These are phyloP conservation scores for Boletus coccyginus DNA, from an alignment of 768 basidiomycete species.

Conservation along the genomic window DNA sequence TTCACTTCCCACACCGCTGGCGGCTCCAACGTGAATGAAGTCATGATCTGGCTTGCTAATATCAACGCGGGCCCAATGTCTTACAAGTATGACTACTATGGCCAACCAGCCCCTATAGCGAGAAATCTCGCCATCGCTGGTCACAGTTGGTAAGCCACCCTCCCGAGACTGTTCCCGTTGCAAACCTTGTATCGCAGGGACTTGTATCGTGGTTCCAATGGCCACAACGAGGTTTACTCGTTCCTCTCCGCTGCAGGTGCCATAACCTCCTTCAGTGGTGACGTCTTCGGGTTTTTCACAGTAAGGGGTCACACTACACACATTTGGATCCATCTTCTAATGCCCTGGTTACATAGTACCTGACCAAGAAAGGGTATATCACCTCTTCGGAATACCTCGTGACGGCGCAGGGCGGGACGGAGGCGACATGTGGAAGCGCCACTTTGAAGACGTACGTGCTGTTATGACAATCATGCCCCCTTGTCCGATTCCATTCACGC, in stretches of 20 bases:
- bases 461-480: background rate
- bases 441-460: slow-evolving; percentile 49
- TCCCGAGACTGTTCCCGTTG: background rate
- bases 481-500: background rate
- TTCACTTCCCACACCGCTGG: slow-evolving; percentile 55
- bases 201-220: slow-evolving; percentile 53
- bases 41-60: slow-evolving; percentile 69
- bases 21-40: slow-evolving; percentile 43
- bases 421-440: slow-evolving; percentile 58
- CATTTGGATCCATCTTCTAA: background rate
- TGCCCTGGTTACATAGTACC: slow-evolving; percentile 39
- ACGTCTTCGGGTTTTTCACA: slow-evolving; percentile 51
- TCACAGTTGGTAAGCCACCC: slow-evolving; percentile 42
- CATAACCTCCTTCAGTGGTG: slow-evolving; percentile 51
- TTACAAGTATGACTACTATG: slow-evolving; percentile 41
- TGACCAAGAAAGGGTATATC: slow-evolving; percentile 46
- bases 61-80: slow-evolving; percentile 60
- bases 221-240: slow-evolving; percentile 49
- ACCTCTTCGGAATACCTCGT: slow-evolving; percentile 52
- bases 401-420: slow-evolving; percentile 61
- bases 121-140: slow-evolving; percentile 44
- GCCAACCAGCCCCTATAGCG: slow-evolving; percentile 45
- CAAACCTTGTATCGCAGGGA: slow-evolving; percentile 38
- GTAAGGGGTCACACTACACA: slow-evolving; percentile 25
- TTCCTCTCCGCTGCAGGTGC: slow-evolving; percentile 40